A percentile compares a stretch with the other conserved stretches of the same genome.
These are phyloP conservation scores for Albifimbria verrucaria DNA, from an alignment of 2,329 filamentous ascomycete genomes.

Conservation along the genomic window DNA sequence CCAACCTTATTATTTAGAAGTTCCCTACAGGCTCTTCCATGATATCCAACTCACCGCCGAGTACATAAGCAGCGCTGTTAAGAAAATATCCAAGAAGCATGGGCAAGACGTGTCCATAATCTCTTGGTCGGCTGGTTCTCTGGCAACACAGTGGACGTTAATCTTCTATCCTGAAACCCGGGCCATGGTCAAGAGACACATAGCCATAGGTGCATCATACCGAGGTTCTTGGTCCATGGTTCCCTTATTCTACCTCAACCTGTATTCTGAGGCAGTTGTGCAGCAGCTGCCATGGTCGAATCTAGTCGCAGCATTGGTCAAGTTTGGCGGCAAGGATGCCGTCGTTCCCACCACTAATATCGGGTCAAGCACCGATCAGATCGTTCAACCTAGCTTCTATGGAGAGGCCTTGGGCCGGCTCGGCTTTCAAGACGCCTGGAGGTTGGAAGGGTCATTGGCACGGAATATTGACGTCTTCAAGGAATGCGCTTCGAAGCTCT, in stretches of 20 bases:
- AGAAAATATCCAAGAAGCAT: neutral
- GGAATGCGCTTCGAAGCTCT: neutral
- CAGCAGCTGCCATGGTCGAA: constrained; percentile 6
- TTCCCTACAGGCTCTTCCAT: constrained; percentile 2
- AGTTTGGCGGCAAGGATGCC: neutral
- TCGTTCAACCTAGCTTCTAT: constrained; percentile 2
- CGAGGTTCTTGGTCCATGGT: constrained; percentile 4
- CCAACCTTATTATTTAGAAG: constrained; percentile 5
- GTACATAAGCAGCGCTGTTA: constrained; percentile 3
- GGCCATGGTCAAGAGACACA: constrained; percentile 4
- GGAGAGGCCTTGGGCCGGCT: neutral
- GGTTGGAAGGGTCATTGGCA: constrained; percentile 1
- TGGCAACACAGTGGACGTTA: constrained; percentile 4
- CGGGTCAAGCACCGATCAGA: constrained; percentile 4
- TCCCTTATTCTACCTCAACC: constrained; percentile 2
- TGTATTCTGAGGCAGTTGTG: constrained; percentile 2
- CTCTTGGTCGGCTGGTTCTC: constrained; percentile 4
- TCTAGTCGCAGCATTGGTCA: neutral
- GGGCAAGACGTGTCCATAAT: constrained; percentile 2
- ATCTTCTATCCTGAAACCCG: constrained; percentile 5
- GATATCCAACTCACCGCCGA: constrained; percentile 3
- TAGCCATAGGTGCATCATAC: constrained; percentile 1
- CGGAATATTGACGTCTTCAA: constrained; percentile 4
- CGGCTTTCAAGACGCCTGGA: constrained; percentile 1
- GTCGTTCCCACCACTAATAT: constrained; percentile 3